Base-by-base conservation (phyloP, 2,329 filamentous ascomycete species). In the Fusarium begoniae region DNA sequence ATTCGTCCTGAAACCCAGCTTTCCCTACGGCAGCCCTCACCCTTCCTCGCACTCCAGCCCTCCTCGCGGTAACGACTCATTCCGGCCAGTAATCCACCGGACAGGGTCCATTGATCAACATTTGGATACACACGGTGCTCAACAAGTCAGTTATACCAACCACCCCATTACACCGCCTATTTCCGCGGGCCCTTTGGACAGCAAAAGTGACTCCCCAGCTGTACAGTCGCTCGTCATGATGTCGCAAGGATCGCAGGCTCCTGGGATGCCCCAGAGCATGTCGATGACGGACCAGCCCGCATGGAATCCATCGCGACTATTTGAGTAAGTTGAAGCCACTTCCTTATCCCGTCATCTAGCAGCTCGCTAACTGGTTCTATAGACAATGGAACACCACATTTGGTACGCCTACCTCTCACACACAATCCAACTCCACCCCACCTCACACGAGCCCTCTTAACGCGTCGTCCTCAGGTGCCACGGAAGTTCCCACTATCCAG, bases 341-440 rank as follows among this genome's bases (percentile, higher is more conserved):
- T 26, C 6, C 32, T 35, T 35, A 8, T 35, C 3, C 28, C 10
- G 14, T 32, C 6, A 28, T 15, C 24, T 53, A 40, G 26, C 43
- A 54, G 40, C 22, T 28, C 64, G 48, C 62, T 73, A 56, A 70
- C 60, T 44, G 37, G 48, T 24, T 24, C n/a, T 45, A 10, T 64
- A 97, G 95, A 82, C 94, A 98, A 86, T 98, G 96, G 95, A 95
- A 97, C 83, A 92, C 93, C 80, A 95, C 96, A 75, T 98, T 98
- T 85, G 94, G 94, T 86, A 93, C 92, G 82, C 90, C 90, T 58
- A 72, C 67, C 59, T 70, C 78, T 63, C 79, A 81, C 53, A 58
- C 79, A 70, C 75, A 81, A 53, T 69, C 79, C 63, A 74, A 66
- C 58, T 74, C 80, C 63, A 77, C 82, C 82, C 76, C 76, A 69